phyloP scores from a whole-genome alignment of 139 green algal genomes.

The Closterium sp. region DNA sequence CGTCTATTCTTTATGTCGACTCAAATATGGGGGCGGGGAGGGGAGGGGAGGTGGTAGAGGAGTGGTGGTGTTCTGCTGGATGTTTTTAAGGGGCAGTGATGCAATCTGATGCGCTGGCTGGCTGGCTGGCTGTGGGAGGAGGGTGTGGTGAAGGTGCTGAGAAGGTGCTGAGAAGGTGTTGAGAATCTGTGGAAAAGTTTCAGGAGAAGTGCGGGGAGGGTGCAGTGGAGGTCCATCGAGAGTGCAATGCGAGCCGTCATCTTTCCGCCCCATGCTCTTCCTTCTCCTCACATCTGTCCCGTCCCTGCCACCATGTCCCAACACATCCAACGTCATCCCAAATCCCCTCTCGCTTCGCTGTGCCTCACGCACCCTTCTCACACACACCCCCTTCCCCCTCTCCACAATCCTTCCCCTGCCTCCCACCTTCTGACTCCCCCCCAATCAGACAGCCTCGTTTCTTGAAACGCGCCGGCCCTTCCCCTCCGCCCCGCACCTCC shows the following conservation, averaged over 20 bases:
- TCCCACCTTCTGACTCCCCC: neutral
- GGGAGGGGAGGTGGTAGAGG: neutral
- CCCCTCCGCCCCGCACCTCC: neutral
- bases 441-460: neutral
- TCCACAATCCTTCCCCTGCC: neutral
- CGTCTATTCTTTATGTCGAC: no score
- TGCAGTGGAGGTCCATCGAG: neutral
- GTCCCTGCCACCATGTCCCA: neutral
- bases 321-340: neutral
- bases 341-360: no score
- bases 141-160: no score
- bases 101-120: neutral
- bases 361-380: neutral
- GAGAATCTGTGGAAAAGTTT: no score
- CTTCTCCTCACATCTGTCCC: no score
- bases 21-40: neutral
- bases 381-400: no score
- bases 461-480: neutral
- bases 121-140: no score
- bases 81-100: neutral
- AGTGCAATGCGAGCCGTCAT: no score
- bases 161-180: no score
- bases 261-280: no score
- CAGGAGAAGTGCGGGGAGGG: no score
- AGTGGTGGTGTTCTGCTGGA: neutral